Evolutionary conservation across 139 green algal genomes (phyloP).

Genomic region (Chlamydomonas incerta): DNA sequence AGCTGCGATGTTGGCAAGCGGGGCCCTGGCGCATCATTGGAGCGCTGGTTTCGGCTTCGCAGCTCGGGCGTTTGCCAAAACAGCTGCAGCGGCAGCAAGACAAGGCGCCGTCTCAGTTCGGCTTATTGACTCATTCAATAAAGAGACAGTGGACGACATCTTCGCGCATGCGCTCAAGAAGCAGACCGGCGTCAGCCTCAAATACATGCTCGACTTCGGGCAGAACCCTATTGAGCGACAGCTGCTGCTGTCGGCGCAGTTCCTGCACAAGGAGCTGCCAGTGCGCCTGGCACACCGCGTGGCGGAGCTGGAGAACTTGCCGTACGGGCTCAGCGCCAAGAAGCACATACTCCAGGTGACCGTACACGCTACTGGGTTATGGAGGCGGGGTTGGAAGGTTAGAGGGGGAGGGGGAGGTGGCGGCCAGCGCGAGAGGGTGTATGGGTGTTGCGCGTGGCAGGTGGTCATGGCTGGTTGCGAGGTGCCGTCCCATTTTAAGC

Average conservation of each 20-base stretch:
- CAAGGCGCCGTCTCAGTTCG: background rate
- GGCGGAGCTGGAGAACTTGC: slow-evolving; percentile 97
- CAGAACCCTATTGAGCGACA: slow-evolving; percentile 93
- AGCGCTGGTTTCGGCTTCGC: slow-evolving; percentile 11
- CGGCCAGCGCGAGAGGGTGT: too few relatives aligned
- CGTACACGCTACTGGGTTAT: too few relatives aligned
- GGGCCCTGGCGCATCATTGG: too few relatives aligned
- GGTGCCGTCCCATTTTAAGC: too few relatives aligned
- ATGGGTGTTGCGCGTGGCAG: too few relatives aligned
- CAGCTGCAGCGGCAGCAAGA: too few relatives aligned
- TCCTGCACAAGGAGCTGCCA: slow-evolving; percentile 97
- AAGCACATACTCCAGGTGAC: slow-evolving; percentile 89
- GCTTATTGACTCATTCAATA: slow-evolving; percentile 32
- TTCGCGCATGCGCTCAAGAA: slow-evolving; percentile 91
- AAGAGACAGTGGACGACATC: slow-evolving; percentile 74
- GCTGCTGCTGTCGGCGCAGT: slow-evolving; percentile 95
- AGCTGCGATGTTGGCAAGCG: background rate
- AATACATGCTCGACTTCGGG: slow-evolving; percentile 98
- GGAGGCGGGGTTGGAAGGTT: too few relatives aligned
- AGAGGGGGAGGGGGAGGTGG: too few relatives aligned
- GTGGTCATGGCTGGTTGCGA: too few relatives aligned
- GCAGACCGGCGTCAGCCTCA: slow-evolving; percentile 97
- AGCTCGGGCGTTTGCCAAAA: slow-evolving; percentile 1
- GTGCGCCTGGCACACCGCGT: slow-evolving; percentile 95
- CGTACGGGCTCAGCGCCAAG: slow-evolving; percentile 94